Base-by-base conservation (phyloP, 1,139 yeast species). In the Blastobotrys illinoisensis region DNA sequence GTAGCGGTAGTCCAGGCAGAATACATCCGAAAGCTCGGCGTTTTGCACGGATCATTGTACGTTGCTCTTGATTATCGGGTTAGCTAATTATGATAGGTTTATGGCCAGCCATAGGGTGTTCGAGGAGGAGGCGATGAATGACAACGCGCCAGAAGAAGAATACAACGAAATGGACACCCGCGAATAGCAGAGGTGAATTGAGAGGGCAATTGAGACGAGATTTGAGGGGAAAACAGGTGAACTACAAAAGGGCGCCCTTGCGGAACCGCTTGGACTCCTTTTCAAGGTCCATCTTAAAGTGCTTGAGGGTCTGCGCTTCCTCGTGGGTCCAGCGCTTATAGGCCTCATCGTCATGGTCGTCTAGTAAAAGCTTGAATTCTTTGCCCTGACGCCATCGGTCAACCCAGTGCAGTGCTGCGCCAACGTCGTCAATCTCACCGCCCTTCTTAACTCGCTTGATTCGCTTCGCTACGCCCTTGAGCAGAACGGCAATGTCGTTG, bases 341-440 rank as follows among this genome's bases (percentile, higher is more conserved):
- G 2, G 64, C 57, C 13, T 58, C 63, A 6, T 60, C 64, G 19
- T 64, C 69, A 2, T 62, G 61, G 23, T 68, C 70, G 58, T 75
- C 79, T 21, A 75, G 67, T 51, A 72, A 64, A 16, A 70, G 61
- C 51, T 65, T 69, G 16, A 73, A 73, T 11, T 69, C 69, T 58
- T 76, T 74, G 1, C 91, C 95, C 58, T 79, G 82, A 54, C 83
- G 78, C 84, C 88, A 86, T 26, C 78, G 69, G 57, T 82, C 82
- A 3, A 86, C 73, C 86, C 93, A 85, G 59, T 81, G 80, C 4
- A 79, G 73, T 0, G 96, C 91, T 51, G 82, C 78, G 1, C 89
- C 86, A 21, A 74, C 70, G 54, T 83, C 86, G 64, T 83, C 85
- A 61, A 68, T 54, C 43, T 50, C 64, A 58, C 58, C 58, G 56